Evolutionary conservation across 768 basidiomycete genomes (phyloP).

Genomic region (Neoboletus subvelutipes): DNA sequence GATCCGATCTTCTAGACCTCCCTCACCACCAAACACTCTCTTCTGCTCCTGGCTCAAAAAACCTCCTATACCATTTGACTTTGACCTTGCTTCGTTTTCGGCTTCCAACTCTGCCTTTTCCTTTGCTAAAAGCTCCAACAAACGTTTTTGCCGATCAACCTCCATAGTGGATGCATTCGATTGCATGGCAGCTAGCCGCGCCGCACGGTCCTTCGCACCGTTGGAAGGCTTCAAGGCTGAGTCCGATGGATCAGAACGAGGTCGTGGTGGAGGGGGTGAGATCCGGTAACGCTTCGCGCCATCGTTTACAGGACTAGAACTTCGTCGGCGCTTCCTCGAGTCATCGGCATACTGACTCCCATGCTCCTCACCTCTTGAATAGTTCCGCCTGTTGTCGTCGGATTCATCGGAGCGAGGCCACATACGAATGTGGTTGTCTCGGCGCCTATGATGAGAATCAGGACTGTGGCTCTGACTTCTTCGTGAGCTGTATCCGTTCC

Average conservation of each 20-base stretch:
- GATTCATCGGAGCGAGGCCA: constrained; percentile 57
- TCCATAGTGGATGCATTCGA: constrained; percentile 67
- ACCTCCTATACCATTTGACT: constrained; percentile 73
- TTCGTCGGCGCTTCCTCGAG: constrained; percentile 40
- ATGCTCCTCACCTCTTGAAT: constrained; percentile 28
- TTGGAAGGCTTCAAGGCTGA: constrained; percentile 17
- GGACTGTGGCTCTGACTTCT: constrained; percentile 34
- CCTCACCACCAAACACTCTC: constrained; percentile 75
- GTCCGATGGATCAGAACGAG: constrained; percentile 20
- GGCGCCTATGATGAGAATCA: constrained; percentile 16
- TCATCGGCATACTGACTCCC: constrained; percentile 28
- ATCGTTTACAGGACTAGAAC: constrained; percentile 33
- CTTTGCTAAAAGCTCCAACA: constrained; percentile 65
- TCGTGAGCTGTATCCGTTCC: constrained; percentile 24
- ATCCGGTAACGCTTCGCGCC: constrained; percentile 52
- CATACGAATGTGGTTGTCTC: constrained; percentile 31
- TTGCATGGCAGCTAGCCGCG: constrained; percentile 90
- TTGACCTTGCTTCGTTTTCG: constrained; percentile 65
- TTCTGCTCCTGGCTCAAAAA: constrained; percentile 86
- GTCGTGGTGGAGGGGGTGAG: constrained; percentile 36
- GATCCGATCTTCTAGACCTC: constrained; percentile 79
- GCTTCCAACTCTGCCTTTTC: constrained; percentile 77
- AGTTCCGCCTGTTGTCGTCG: constrained; percentile 38
- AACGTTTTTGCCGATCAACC: constrained; percentile 66
- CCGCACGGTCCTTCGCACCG: constrained; percentile 59